These are phyloP conservation scores for Trifolium fragiferum DNA, from an alignment of 306 rosid genomes.

Conservation along the genomic window DNA sequence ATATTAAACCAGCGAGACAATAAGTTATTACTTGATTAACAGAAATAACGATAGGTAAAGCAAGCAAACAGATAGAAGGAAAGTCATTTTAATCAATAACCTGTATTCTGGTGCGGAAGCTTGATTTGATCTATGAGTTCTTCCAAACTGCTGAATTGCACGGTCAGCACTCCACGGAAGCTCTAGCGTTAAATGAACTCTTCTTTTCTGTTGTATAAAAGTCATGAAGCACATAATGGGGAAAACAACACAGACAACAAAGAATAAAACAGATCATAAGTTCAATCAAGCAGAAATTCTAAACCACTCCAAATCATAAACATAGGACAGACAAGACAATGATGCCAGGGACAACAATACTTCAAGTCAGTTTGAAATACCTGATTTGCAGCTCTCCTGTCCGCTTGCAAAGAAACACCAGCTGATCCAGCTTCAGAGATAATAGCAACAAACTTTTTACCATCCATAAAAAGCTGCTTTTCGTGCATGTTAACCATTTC, in stretches of 20 bases:
- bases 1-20: constrained; percentile 21
- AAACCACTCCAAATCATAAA: constrained; percentile 22
- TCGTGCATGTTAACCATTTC: constrained; percentile 99
- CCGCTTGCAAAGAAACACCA: constrained; percentile 98
- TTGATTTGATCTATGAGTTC: constrained; percentile 99
- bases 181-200: constrained; percentile 95
- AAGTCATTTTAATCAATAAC: constrained; percentile 46
- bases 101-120: constrained; percentile 98
- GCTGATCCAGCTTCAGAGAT: constrained; percentile 99
- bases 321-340: constrained; percentile 20
- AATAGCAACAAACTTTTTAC: constrained; percentile 89
- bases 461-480: constrained; percentile 97
- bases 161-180: constrained; percentile 99
- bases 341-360: neutral
- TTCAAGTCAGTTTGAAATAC: constrained; percentile 47
- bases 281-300: constrained; percentile 17
- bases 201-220: constrained; percentile 73
- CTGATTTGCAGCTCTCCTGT: constrained; percentile 92
- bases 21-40: neutral
- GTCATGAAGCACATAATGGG: constrained; percentile 17
- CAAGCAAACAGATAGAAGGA: constrained; percentile 17
- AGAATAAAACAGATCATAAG: constrained; percentile 30
- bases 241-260: constrained; percentile 33
- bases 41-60: constrained; percentile 19
- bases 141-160: constrained; percentile 99